Conservation (phyloP, 1,284 basidiomycete species). For the Boletus austroedulis region DNA sequence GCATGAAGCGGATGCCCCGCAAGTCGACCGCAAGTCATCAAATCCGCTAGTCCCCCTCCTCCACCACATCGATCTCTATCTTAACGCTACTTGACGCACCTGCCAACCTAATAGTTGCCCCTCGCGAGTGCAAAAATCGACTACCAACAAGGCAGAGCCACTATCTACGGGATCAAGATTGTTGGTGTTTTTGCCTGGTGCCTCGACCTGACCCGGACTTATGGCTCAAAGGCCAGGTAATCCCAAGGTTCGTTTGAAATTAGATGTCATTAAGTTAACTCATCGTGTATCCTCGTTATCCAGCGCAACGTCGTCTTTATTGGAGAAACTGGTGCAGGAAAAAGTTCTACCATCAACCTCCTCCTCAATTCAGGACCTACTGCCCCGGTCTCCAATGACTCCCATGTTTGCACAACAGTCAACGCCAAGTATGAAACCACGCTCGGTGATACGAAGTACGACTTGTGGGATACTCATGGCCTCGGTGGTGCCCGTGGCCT, state of each 20-base stretch:
- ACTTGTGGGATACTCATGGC: slow-evolving; percentile 33
- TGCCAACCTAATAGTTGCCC: background rate
- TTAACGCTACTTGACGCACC: background rate
- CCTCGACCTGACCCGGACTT: background rate
- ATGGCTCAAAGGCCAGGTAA: background rate
- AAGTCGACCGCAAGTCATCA: background rate
- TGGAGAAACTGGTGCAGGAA: slow-evolving; percentile 30
- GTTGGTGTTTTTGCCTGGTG: background rate
- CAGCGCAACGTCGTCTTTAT: slow-evolving; percentile 26
- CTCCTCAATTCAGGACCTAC: slow-evolving; percentile 10
- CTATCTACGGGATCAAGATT: background rate
- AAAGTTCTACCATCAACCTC: slow-evolving; percentile 34
- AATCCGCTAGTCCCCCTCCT: background rate
- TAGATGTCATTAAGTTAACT: slow-evolving; percentile 1
- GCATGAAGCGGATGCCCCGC: background rate
- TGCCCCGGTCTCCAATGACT: slow-evolving; percentile 20
- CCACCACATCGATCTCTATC: background rate
- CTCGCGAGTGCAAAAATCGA: background rate
- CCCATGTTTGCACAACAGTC: slow-evolving; percentile 25
- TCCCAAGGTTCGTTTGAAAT: slow-evolving; percentile 16
- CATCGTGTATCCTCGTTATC: background rate
- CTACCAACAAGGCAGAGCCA: background rate
- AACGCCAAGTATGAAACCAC: slow-evolving; percentile 12
- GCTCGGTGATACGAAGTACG: slow-evolving; percentile 11
- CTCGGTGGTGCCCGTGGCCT: slow-evolving; percentile 19